A percentile compares a stretch with the other conserved stretches of the same genome.
Evolutionary conservation across 345 rosid genomes (phyloP).

Genomic region (Gossypium rotundifolium): DNA sequence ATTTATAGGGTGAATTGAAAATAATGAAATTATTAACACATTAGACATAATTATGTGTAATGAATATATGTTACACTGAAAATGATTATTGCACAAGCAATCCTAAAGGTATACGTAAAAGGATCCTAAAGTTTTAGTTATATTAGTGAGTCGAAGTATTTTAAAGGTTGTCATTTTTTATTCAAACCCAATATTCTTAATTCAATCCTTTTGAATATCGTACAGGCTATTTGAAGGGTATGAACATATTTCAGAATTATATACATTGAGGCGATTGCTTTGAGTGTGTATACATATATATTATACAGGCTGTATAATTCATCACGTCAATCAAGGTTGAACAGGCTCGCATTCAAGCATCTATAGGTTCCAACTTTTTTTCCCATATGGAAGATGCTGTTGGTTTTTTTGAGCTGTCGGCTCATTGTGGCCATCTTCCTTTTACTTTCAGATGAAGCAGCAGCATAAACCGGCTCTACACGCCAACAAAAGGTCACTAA

Average conservation of each 20-base stretch:
- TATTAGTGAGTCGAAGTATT: too few species aligned
- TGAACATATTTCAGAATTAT: neutral
- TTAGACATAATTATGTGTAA: too few species aligned
- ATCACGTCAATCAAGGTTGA: neutral
- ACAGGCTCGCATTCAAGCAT: neutral
- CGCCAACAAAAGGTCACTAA: conserved; percentile 6
- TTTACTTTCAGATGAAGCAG: neutral
- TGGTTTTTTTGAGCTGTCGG: conserved; percentile 1
- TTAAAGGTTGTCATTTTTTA: too few species aligned
- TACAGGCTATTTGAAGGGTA: too few species aligned
- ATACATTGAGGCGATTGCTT: neutral
- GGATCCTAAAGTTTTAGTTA: too few species aligned
- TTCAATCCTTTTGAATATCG: too few species aligned
- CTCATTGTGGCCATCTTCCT: neutral
- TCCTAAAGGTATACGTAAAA: too few species aligned
- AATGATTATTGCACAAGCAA: too few species aligned
- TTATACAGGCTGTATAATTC: neutral
- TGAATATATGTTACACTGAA: too few species aligned
- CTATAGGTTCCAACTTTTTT: neutral
- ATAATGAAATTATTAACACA: too few species aligned
- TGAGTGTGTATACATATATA: neutral
- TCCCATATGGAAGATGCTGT: neutral
- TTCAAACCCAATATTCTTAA: too few species aligned
- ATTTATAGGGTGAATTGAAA: too few species aligned
- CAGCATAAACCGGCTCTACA: conserved; percentile 9